Evolutionary conservation across 1,284 basidiomycete genomes (phyloP).

Genomic region (Flammula alnicola): DNA sequence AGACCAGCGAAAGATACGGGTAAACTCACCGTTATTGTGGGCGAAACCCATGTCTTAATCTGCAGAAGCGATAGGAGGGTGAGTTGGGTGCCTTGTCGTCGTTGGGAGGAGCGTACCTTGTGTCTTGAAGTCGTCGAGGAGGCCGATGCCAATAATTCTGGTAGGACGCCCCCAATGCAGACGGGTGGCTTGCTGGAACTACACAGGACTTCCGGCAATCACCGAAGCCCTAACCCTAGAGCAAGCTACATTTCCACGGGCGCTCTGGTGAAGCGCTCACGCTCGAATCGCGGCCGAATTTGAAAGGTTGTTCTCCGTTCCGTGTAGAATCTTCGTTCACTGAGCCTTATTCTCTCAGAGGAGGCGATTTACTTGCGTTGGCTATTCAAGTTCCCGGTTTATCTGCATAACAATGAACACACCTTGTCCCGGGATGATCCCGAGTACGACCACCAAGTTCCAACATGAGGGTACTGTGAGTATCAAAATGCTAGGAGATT

Average conservation of each 20-base stretch:
- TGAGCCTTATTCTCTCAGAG: too few relatives aligned
- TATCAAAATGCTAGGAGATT: too few relatives aligned
- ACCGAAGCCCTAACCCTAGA: slow-evolving; percentile 41
- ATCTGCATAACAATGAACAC: too few relatives aligned
- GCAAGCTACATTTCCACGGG: slow-evolving; percentile 16
- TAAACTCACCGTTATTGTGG: slow-evolving; percentile 76
- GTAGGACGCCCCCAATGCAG: slow-evolving; percentile 27
- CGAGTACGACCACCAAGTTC: too few relatives aligned
- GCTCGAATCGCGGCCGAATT: slow-evolving; percentile 5
- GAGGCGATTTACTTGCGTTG: too few relatives aligned
- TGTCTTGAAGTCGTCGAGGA: slow-evolving; percentile 47
- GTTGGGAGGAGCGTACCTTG: slow-evolving; percentile 38
- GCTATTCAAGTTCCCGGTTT: too few relatives aligned
- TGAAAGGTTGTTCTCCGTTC: too few relatives aligned
- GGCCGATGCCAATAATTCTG: slow-evolving; percentile 38
- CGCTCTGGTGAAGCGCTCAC: slow-evolving; percentile 7
- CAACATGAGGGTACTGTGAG: too few relatives aligned
- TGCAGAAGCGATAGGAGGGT: slow-evolving; percentile 19
- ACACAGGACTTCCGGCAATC: slow-evolving; percentile 37
- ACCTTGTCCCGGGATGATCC: too few relatives aligned
- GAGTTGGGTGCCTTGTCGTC: slow-evolving; percentile 12
- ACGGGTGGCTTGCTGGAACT: slow-evolving; percentile 43
- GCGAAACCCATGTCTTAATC: slow-evolving; percentile 74
- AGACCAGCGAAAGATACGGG: not conserved
- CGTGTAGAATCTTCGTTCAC: too few relatives aligned